Conservation (phyloP, 345 rosid genomes). For the Salix caprea region DNA sequence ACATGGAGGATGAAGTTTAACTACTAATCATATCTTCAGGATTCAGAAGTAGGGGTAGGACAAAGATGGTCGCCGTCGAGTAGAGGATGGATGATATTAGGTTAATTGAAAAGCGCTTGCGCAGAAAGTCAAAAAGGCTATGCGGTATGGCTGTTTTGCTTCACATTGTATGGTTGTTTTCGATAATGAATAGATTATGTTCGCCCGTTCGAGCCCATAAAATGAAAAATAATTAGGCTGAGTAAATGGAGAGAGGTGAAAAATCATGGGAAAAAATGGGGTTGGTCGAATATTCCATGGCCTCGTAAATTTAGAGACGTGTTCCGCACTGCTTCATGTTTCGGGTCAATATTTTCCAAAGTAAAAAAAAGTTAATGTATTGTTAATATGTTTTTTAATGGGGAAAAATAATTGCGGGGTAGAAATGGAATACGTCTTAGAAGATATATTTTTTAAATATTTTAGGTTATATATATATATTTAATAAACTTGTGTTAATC, state of each 20-base stretch:
- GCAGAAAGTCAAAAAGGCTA: neutral
- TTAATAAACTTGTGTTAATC: too few species aligned
- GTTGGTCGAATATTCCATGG: neutral
- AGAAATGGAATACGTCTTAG: too few species aligned
- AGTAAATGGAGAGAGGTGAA: neutral
- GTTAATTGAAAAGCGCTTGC: neutral
- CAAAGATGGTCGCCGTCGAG: neutral
- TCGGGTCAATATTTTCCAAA: too few species aligned
- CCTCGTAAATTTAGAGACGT: neutral
- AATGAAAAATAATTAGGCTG: neutral
- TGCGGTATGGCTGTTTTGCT: neutral
- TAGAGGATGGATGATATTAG: neutral
- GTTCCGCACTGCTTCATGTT: too few species aligned
- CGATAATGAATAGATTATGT: neutral
- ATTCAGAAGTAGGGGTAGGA: neutral
- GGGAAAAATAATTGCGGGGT: too few species aligned
- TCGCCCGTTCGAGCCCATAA: neutral
- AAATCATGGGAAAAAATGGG: neutral
- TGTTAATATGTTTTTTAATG: too few species aligned
- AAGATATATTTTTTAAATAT: too few species aligned
- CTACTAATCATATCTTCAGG: neutral
- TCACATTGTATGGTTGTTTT: neutral
- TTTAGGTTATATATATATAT: too few species aligned
- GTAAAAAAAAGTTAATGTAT: too few species aligned
- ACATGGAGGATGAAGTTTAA: neutral